These are phyloP conservation scores for Cystobasidium pallidum DNA, from an alignment of 1,284 basidiomycete species.

Conservation along the genomic window DNA sequence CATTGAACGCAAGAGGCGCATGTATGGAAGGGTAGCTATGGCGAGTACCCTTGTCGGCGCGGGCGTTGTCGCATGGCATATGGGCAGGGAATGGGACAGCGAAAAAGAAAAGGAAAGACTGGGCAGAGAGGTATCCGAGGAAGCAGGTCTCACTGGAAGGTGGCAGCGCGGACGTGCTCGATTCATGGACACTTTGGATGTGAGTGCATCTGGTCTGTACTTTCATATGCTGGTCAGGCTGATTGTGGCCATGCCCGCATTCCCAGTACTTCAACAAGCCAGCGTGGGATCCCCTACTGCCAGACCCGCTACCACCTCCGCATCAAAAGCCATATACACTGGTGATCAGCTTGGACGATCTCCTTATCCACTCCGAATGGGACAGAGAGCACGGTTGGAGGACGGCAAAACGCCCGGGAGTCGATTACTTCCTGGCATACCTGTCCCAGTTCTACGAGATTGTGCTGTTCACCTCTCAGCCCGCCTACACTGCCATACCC, in stretches of 20 bases:
- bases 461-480: slow-evolving; percentile 91
- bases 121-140: slow-evolving; percentile 46
- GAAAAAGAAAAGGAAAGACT: slow-evolving; percentile 52
- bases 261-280: slow-evolving; percentile 88
- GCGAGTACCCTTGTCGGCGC: slow-evolving; percentile 49
- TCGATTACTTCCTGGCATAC: slow-evolving; percentile 96
- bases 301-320: slow-evolving; percentile 79
- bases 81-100: slow-evolving; percentile 56
- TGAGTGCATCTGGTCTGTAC: slow-evolving; percentile 42
- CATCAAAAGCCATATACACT: slow-evolving; percentile 91
- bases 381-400: slow-evolving; percentile 64
- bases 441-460: slow-evolving; percentile 97
- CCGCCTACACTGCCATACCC: slow-evolving; percentile 84
- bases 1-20: slow-evolving; percentile 55
- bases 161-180: slow-evolving; percentile 48
- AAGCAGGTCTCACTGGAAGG: slow-evolving; percentile 40
- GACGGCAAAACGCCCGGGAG: slow-evolving; percentile 74
- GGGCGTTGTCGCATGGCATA: slow-evolving; percentile 50
- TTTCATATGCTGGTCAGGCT: background rate
- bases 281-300: slow-evolving; percentile 86
- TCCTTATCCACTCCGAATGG: slow-evolving; percentile 90
- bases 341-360: slow-evolving; percentile 86
- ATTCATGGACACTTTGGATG: slow-evolving; percentile 53
- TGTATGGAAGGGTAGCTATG: slow-evolving; percentile 50
- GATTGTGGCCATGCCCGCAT: background rate